Percentiles rank a stretch among this genome's conserved stretches.
Evolutionary conservation across 1,284 basidiomycete genomes (phyloP).

Genomic region (Papiliotrema fonsecae): DNA sequence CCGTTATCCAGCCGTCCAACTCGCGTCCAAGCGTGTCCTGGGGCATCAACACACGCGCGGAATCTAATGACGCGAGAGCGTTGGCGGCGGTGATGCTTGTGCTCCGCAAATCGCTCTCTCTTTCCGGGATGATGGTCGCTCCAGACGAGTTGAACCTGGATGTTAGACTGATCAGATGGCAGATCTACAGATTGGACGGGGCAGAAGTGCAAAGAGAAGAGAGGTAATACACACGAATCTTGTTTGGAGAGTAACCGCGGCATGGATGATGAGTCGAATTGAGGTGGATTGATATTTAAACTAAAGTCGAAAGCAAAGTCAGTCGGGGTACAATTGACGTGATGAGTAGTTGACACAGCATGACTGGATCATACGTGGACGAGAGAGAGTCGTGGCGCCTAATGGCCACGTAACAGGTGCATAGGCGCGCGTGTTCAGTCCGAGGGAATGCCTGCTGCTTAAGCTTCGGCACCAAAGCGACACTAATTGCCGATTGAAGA

Average conservation of each 20-base stretch:
- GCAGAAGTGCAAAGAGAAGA: background rate
- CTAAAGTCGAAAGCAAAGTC: no score
- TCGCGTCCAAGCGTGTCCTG: slow-evolving; percentile 13
- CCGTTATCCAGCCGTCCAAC: slow-evolving; percentile 4
- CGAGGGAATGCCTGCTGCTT: no score
- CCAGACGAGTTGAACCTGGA: slow-evolving; percentile 29
- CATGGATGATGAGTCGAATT: background rate
- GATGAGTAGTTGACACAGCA: no score
- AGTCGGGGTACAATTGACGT: no score
- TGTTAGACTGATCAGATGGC: background rate
- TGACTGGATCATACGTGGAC: no score
- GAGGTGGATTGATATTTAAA: no score
- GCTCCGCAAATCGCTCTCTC: slow-evolving; percentile 1
- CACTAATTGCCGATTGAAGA: no score
- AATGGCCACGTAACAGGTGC: no score
- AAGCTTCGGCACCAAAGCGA: no score
- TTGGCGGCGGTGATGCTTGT: background rate
- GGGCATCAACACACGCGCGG: slow-evolving; percentile 9
- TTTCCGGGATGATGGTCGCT: slow-evolving; percentile 20
- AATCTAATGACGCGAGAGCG: background rate
- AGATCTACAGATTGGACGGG: background rate
- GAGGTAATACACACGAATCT: background rate
- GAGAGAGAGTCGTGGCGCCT: no score
- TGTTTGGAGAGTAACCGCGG: background rate
- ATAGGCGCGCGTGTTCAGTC: no score